Evolutionary conservation across 75 land plant genomes (phyloP), one percentile per base, ranked within the genome.

Genomic region (Larix kaempferi): DNA sequence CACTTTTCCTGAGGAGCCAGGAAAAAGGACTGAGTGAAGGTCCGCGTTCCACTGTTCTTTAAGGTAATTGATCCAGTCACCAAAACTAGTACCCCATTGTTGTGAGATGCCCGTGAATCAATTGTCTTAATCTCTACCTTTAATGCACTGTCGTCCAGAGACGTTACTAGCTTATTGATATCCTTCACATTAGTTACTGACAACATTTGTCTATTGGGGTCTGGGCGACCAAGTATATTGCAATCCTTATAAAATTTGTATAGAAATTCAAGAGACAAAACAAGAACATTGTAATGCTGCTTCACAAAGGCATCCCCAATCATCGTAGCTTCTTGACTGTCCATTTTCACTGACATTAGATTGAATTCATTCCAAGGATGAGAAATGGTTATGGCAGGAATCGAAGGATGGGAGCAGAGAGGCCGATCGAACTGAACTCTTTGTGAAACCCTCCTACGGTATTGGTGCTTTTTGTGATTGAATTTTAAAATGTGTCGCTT

Each of bases 231-330:
- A 7, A 94, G 83, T 59, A 73, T 73, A 80, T 94, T 89, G 14
- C 78, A 77, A 61, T 91, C 96, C n/a, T 91, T 88, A 76, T 94
- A 94, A 79, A 94, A 94, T 59, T 83, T 76, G 74, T 86, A 80
- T 54, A 91, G 88, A 62, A 77, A 71, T 52, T 87, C 85, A 6
- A 94, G 96, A 3, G 87, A 84, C 8, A 80, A 79, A 61, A 89
- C 90, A 33, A 94, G 92, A 33, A 94, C 86, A 60, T 84, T 86
- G 84, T 94, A 94, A 67, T 94, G 91, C 71, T 94, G 92, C 76
- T 83, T 86, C 74, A 94, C 94, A 80, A 94, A 94, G 10, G 90
- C 87, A 82, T 88, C 85, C 2, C 94, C 96, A 69, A 94, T 88
- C 90, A 67, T 44, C 19, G 39, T 49, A 39, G 72, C n/a, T n/a